Evolutionary conservation across 768 basidiomycete genomes (phyloP).

Genomic region (Tulasnella sp.): DNA sequence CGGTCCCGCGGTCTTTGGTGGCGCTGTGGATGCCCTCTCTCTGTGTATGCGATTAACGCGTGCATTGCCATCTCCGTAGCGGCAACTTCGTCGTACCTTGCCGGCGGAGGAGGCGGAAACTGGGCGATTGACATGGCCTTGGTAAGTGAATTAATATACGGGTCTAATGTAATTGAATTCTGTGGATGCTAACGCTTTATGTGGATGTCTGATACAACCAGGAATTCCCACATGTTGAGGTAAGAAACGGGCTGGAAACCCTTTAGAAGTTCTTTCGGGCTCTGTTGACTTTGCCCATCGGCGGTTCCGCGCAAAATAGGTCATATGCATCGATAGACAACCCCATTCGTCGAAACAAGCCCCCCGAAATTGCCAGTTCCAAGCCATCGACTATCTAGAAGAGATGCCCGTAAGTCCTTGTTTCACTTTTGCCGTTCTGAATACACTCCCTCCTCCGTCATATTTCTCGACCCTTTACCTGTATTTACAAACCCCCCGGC

Average conservation of each 20-base stretch:
- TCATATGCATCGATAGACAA: background rate
- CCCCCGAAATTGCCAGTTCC: slow-evolving; percentile 28
- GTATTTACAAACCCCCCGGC: background rate
- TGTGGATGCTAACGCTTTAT: background rate
- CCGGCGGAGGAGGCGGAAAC: slow-evolving; percentile 19
- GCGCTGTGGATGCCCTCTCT: background rate
- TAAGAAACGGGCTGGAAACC: background rate
- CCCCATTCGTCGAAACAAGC: background rate
- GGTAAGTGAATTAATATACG: slow-evolving; percentile 3
- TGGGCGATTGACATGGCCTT: slow-evolving; percentile 34
- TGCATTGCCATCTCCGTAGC: slow-evolving; percentile 7
- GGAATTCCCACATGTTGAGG: slow-evolving; percentile 30
- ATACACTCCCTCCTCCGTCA: background rate
- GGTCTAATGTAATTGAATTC: background rate
- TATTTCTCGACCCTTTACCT: slow-evolving; percentile 10
- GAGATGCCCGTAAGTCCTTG: slow-evolving; percentile 1
- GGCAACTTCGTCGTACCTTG: slow-evolving; percentile 4
- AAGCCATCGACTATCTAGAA: background rate
- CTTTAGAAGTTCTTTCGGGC: background rate
- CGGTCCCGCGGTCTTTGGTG: background rate
- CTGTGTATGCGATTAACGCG: background rate
- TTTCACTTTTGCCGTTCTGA: background rate
- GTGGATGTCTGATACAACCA: background rate
- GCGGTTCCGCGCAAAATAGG: background rate
- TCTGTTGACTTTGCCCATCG: background rate